Conservation (phyloP, 345 rosid genomes). For the Dipteronia dyeriana region DNA sequence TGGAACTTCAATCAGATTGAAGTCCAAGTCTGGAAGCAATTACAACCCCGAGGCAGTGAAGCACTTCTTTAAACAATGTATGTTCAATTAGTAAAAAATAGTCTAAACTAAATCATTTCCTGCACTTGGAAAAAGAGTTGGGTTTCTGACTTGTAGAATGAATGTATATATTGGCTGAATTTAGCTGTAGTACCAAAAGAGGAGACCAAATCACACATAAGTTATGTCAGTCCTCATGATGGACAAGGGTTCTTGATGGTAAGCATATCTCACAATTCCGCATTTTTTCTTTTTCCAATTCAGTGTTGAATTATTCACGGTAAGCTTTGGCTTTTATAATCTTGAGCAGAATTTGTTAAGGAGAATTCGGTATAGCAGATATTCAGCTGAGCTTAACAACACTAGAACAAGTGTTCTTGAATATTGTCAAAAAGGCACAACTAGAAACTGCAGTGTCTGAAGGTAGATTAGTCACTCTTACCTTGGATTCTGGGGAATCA, state of each 20-base stretch:
- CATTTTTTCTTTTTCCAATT: not conserved
- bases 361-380: constrained; percentile 74
- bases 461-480: constrained; percentile 61
- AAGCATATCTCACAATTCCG: constrained; percentile 25
- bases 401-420: constrained; percentile 90
- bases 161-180: constrained; percentile 40
- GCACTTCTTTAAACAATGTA: constrained; percentile 57
- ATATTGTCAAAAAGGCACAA: constrained; percentile 86
- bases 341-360: constrained; percentile 44
- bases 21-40: constrained; percentile 61
- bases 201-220: constrained; percentile 62
- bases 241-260: constrained; percentile 65
- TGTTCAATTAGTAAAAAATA: constrained; percentile 22
- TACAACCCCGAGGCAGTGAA: constrained; percentile 51
- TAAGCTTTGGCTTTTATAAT: constrained; percentile 13
- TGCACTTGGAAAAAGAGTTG: not conserved
- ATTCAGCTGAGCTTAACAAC: constrained; percentile 87
- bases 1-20: constrained; percentile 85
- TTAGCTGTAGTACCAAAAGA: constrained; percentile 62
- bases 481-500: constrained; percentile 56
- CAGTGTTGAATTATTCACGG: no score
- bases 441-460: constrained; percentile 86
- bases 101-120: not conserved
- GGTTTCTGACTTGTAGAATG: constrained; percentile 13
- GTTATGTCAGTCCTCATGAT: constrained; percentile 79